Base-by-base conservation (phyloP, 768 basidiomycete species). In the Rhizopogon vulgaris region DNA sequence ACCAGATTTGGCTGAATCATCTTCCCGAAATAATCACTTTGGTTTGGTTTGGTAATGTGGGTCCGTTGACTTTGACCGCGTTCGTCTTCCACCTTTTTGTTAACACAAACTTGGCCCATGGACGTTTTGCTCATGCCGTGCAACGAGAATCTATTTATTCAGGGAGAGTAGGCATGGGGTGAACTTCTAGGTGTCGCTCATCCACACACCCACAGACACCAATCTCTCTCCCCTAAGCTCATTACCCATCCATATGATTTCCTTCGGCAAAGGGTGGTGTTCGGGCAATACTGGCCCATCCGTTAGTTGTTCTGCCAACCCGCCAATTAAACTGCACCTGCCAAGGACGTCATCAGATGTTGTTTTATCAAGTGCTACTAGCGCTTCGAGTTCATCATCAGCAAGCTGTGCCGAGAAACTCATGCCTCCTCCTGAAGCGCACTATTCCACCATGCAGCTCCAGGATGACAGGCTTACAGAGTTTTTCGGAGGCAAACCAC, bases 401-500 rank as follows among this genome's bases (percentile, higher is more conserved):
- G 32, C 30, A 34, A 46, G 14, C 30, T 24, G 14, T 32, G 3
- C 45, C 14, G 18, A 49, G 25, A 22, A 27, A 15, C 59, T 62
- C 22, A 34, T 65, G 5, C 55, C 54, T 24, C 64, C 63, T 12
- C 40, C 64, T 15, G 48, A 45, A 1, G 41, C 51, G 7, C 58
- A 67, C 30, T 67, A 58, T 38, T 56, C 68, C 11, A 30, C 50
- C 18, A 57, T 65, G 18, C 68, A 67, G 8, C 25, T 63, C 6
- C 52, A 60, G 11, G 62, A 68, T n/a, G 67, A 70, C 32, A 59
- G 65, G 15, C 45, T 68, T 27, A 51, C 59, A 1, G 67, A 70
- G 1, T 70, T 68, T 51, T 70, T 68, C 51, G 67, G 67, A 0
- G 67, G 59, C 32, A 62, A 63, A 11, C 34, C 54, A 10, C 54